Evolutionary conservation across 225 moss, liverwort and hornwort genomes (phyloP).

Genomic region (Bryum argenteum): DNA sequence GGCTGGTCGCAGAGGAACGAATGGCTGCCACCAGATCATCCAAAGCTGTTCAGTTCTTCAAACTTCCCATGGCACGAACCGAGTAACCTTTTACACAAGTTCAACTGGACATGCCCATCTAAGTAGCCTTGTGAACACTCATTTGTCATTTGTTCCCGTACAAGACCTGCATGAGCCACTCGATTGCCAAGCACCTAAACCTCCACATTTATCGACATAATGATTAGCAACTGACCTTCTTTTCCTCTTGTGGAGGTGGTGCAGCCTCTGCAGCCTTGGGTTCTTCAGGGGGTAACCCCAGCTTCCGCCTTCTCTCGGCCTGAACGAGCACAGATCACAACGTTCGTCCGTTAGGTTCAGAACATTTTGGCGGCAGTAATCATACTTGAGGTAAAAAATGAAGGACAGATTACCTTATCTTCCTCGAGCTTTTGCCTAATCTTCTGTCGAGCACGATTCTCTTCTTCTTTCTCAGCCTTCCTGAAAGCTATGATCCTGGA

Average conservation of each 20-base stretch:
- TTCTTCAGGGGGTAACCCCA: conserved; percentile 93
- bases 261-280: conserved; percentile 71
- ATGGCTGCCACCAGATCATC: conserved; percentile 59
- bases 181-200: too few relatives aligned
- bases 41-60: background rate
- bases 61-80: conserved; percentile 1
- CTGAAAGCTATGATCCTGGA: conserved; percentile 74
- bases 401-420: conserved; percentile 71
- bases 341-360: background rate
- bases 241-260: conserved; percentile 79
- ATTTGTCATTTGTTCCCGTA: background rate
- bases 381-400: conserved; percentile 8
- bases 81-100: conserved; percentile 6
- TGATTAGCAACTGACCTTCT: conserved; percentile 54
- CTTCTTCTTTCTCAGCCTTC: conserved; percentile 97
- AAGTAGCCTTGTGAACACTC: conserved; percentile 4
- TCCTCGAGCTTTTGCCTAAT: conserved; percentile 88
- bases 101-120: background rate
- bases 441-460: conserved; percentile 82
- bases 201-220: background rate
- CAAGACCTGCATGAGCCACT: background rate
- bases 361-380: conserved; percentile 17
- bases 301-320: conserved; percentile 93
- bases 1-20: conserved; percentile 72
- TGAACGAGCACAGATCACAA: conserved; percentile 36